These are phyloP conservation scores for Salix exigua DNA, from an alignment of 345 rosid species.

Conservation along the genomic window DNA sequence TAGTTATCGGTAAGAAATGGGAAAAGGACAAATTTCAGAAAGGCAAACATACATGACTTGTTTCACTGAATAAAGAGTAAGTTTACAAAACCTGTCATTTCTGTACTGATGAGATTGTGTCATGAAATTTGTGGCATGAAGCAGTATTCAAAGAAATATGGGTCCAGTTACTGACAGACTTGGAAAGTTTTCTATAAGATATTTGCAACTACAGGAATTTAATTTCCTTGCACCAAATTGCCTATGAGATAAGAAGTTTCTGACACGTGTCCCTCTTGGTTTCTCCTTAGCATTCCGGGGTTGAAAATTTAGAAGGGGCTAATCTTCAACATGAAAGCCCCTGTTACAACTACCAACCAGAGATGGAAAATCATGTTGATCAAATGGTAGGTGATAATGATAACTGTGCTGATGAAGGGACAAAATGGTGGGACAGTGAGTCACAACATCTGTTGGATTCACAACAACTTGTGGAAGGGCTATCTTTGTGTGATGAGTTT, in stretches of 20 bases:
- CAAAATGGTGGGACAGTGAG: conserved; percentile 78
- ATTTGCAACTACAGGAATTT: background rate
- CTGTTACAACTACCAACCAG: conserved; percentile 17
- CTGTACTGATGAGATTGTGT: background rate
- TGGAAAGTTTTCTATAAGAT: background rate
- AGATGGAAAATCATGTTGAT: conserved; percentile 21
- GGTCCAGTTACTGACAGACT: background rate
- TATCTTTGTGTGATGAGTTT: conserved; percentile 78
- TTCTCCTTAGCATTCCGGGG: conserved; percentile 32
- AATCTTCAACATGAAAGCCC: conserved; percentile 36
- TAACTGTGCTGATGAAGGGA: conserved; percentile 46
- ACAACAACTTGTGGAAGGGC: conserved; percentile 87
- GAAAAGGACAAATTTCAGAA: background rate
- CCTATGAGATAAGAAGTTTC: background rate
- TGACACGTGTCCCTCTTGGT: conserved; percentile 13
- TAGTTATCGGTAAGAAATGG: background rate
- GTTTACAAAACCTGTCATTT: background rate
- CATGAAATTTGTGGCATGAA: background rate
- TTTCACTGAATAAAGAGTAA: background rate
- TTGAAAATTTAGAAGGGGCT: conserved; percentile 36
- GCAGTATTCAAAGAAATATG: background rate
- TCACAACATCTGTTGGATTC: conserved; percentile 72
- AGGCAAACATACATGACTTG: background rate
- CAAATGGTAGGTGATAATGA: conserved; percentile 33
- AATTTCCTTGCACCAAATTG: background rate